These are phyloP conservation scores for Claviceps monticola DNA, from an alignment of 2,329 filamentous ascomycete genomes.

Conservation along the genomic window DNA sequence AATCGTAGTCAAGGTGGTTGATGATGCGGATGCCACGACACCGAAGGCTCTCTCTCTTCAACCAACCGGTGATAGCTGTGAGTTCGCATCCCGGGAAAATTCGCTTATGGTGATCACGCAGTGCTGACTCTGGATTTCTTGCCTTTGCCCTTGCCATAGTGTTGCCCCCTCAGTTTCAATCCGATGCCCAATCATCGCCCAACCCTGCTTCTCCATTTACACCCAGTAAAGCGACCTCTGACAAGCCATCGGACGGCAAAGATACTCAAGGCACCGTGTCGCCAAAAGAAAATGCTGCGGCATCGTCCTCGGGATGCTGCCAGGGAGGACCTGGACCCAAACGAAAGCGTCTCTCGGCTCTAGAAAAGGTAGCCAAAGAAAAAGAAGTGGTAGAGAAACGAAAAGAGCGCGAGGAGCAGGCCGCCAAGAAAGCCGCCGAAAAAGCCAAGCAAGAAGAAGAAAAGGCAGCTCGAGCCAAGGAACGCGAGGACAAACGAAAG, in stretches of 20 bases:
- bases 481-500: slow-evolving; percentile 26
- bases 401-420: slow-evolving; percentile 21
- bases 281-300: not conserved
- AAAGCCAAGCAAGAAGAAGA: slow-evolving; percentile 25
- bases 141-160: slow-evolving; percentile 5
- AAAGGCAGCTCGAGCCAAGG: slow-evolving; percentile 22
- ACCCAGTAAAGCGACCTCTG: slow-evolving; percentile 14
- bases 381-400: slow-evolving; percentile 18
- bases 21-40: slow-evolving; percentile 9
- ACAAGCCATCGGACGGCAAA: slow-evolving; percentile 1
- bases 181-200: slow-evolving; percentile 16
- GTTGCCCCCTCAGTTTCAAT: slow-evolving; percentile 12
- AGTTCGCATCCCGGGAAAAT: not conserved
- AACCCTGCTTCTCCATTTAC: slow-evolving; percentile 23
- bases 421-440: slow-evolving; percentile 10
- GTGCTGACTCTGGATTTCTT: slow-evolving; percentile 6
- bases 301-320: not conserved
- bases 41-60: slow-evolving; percentile 7
- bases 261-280: slow-evolving; percentile 7
- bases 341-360: slow-evolving; percentile 26
- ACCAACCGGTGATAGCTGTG: slow-evolving; percentile 12
- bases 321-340: slow-evolving; percentile 22
- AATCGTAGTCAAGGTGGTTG: slow-evolving; percentile 16
- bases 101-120: not conserved
- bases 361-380: slow-evolving; percentile 20